Evolutionary conservation across 2,329 filamentous ascomycete genomes (phyloP).

Genomic region (Cercospora nicotianae): DNA sequence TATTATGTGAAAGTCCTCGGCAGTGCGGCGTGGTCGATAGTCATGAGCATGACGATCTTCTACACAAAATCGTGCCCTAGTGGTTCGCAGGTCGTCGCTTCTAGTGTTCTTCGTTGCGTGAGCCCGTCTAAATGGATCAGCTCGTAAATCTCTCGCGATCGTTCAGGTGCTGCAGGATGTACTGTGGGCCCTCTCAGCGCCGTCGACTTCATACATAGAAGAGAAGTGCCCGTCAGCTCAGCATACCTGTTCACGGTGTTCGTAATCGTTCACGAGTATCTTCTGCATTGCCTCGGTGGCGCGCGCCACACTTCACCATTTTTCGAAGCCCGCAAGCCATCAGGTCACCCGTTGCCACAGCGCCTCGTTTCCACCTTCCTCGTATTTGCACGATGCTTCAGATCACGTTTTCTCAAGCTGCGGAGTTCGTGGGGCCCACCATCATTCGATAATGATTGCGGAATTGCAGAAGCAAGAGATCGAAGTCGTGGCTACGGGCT

Average conservation of each 20-base stretch:
- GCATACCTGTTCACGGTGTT: background rate
- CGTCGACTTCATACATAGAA: background rate
- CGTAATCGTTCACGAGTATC: background rate
- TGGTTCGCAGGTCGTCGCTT: background rate
- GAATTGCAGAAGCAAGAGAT: too few species aligned
- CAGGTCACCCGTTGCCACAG: background rate
- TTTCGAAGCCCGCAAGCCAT: background rate
- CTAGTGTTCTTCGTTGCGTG: background rate
- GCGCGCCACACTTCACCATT: background rate
- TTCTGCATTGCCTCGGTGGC: background rate
- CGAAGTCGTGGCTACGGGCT: too few species aligned
- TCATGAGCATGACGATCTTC: constrained; percentile 10
- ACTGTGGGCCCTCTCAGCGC: background rate
- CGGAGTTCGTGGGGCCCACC: too few species aligned
- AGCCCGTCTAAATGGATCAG: background rate
- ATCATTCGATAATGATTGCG: too few species aligned
- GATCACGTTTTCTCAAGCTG: too few species aligned
- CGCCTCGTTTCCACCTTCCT: background rate
- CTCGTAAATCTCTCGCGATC: background rate
- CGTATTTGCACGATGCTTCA: background rate
- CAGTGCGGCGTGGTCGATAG: background rate
- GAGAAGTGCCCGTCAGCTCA: background rate
- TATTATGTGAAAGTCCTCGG: background rate
- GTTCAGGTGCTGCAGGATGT: background rate
- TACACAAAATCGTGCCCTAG: background rate